Evolutionary conservation across 2,329 filamentous ascomycete genomes (phyloP), one percentile per base, ranked within the genome.

Genomic region (Coniochaeta sp.): DNA sequence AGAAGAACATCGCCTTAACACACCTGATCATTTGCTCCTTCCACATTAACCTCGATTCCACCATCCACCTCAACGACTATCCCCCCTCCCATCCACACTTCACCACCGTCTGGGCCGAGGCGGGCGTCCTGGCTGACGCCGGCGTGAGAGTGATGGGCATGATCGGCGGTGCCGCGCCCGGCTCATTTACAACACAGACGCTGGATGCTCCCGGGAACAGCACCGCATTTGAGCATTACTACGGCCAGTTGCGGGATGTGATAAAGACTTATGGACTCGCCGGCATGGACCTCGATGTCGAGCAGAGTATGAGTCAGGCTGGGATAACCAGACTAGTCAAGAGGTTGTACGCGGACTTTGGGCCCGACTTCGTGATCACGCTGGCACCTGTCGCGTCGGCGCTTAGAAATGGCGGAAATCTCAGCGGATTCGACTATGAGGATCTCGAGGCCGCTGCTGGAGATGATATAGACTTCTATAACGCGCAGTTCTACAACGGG

Each of bases 401-500:
- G 28, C 28, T 31, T 5, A 9, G 9, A 9, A 31, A 31, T 9
- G 28, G 28, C 9, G 28, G 28, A 9, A 31, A 31, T 31, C 28
- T 31, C 85, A 92, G 88, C 62, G 93, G 92, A 0, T 96, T 96
- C 72, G 82, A 86, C 70, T 96, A 96, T 73, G 80, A 85, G 52
- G 79, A 86, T 12, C 81, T 97, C 2, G 91, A 96, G 70, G 79
- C 81, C 12, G 80, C 84, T 72, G 79, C 84, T 6, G 87, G 88
- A 0, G 73, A 73, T 17, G 81, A 88, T 50, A 89, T 96, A 31
- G 80, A 81, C 2, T 97, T 91, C 85, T 96, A 96, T 73, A 96
- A 96, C 70, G 81, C 88, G 6, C 93, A 97, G 70, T 96, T 96
- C 74, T 97, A 97, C 79, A 95, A 90, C 69, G 91, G 91, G 1